A percentile compares a stretch with the other conserved stretches of the same genome.
These are phyloP conservation scores for Vanrija sp. DNA, from an alignment of 1,284 basidiomycete species.

Conservation along the genomic window DNA sequence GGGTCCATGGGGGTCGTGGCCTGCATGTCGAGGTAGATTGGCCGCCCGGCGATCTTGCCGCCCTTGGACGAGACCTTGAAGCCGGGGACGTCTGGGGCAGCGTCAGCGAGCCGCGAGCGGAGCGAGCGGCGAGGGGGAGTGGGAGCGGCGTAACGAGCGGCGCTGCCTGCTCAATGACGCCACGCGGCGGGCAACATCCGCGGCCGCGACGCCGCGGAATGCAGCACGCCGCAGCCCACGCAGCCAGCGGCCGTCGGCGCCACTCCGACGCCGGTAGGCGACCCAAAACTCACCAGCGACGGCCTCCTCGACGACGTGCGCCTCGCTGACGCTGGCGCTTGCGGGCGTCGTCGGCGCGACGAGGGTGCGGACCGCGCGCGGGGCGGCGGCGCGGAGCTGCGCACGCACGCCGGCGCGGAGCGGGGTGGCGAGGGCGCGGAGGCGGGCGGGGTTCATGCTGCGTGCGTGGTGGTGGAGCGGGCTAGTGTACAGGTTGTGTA, in stretches of 20 bases:
- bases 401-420: constrained; percentile 1
- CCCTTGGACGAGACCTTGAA: constrained; percentile 72
- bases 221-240: too few relatives aligned
- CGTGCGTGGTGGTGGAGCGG: too few relatives aligned
- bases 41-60: constrained; percentile 62
- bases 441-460: constrained; percentile 1
- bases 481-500: too few relatives aligned
- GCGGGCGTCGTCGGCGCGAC: constrained; percentile 27
- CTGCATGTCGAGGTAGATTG: constrained; percentile 94
- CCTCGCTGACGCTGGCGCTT: constrained; percentile 28
- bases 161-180: too few relatives aligned
- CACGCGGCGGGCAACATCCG: too few relatives aligned
- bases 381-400: not conserved
- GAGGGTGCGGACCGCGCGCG: constrained; percentile 16
- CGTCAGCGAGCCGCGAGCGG: not conserved
- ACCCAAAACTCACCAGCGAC: too few relatives aligned
- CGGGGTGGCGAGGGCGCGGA: constrained; percentile 5
- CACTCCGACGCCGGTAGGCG: too few relatives aligned
- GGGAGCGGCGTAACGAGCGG: too few relatives aligned
- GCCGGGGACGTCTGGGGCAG: constrained; percentile 69
- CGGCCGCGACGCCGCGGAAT: too few relatives aligned
- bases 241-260: too few relatives aligned
- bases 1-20: constrained; percentile 98
- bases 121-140: too few relatives aligned
- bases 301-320: constrained; percentile 2